Percentiles rank a stretch among this genome's conserved stretches.
These are phyloP conservation scores for Cenococcum geophilum DNA, from an alignment of 495 filamentous ascomycete species.

Conservation along the genomic window DNA sequence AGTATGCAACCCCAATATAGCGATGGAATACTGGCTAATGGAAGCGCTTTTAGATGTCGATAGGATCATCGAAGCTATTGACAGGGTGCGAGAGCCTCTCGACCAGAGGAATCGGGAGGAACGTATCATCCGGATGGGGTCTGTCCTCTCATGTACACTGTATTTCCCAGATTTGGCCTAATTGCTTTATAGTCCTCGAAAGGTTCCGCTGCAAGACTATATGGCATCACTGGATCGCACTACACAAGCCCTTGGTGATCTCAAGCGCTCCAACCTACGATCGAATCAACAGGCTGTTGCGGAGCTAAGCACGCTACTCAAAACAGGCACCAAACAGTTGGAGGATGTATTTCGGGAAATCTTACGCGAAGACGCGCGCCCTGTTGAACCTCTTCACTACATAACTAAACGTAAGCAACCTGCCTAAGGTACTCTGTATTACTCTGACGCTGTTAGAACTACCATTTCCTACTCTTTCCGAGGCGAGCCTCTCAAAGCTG, in stretches of 20 bases:
- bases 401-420: constrained; percentile 72
- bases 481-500: constrained; percentile 53
- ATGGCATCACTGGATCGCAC: constrained; percentile 82
- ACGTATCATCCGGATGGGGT: constrained; percentile 80
- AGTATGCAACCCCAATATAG: constrained; percentile 46
- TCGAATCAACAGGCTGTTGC: constrained; percentile 85
- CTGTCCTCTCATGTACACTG: constrained; percentile 24
- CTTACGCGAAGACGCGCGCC: constrained; percentile 62
- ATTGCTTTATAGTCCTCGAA: constrained; percentile 55
- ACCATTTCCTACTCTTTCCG: constrained; percentile 59
- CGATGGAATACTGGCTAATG: constrained; percentile 5
- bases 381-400: constrained; percentile 85
- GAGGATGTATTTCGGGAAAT: constrained; percentile 74
- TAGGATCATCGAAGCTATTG: constrained; percentile 74
- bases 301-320: constrained; percentile 71
- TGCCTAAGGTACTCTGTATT: constrained; percentile 37
- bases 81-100: constrained; percentile 77
- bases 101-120: constrained; percentile 87
- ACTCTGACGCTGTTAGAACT: constrained; percentile 45
- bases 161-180: constrained; percentile 12
- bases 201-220: constrained; percentile 75
- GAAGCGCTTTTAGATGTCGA: constrained; percentile 61
- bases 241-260: constrained; percentile 69
- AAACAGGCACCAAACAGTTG: constrained; percentile 68
- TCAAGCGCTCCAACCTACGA: constrained; percentile 78